Evolutionary conservation across 371 early-diverging fungal genomes (phyloP).

Genomic region (Actinomortierella wolfii): DNA sequence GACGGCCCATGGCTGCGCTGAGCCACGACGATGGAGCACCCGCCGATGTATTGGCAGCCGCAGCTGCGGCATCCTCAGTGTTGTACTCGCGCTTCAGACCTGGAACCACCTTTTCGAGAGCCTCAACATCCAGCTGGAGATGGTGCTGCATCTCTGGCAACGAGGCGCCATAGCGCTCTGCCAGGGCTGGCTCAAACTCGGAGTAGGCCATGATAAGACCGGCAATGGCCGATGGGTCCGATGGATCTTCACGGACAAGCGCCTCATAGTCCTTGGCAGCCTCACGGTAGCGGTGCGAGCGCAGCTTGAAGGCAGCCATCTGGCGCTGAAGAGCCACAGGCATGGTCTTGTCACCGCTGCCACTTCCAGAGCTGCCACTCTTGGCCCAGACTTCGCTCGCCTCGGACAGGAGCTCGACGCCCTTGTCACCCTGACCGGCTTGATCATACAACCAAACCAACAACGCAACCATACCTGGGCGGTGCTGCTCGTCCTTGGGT

Average conservation of each 20-base stretch:
- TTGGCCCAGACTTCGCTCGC: slow-evolving; percentile 62
- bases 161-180: slow-evolving; percentile 70
- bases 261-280: slow-evolving; percentile 74
- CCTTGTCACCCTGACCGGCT: slow-evolving; percentile 62
- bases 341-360: slow-evolving; percentile 10
- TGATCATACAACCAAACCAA: slow-evolving; percentile 76
- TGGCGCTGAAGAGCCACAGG: slow-evolving; percentile 63
- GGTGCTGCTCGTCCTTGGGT: slow-evolving; percentile 49
- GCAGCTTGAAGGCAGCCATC: slow-evolving; percentile 73
- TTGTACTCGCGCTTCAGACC: slow-evolving; percentile 68
- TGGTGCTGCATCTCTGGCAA: slow-evolving; percentile 53
- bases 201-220: slow-evolving; percentile 73
- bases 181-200: slow-evolving; percentile 66
- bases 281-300: slow-evolving; percentile 59
- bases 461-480: slow-evolving; percentile 70
- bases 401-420: slow-evolving; percentile 60
- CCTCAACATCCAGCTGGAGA: slow-evolving; percentile 53
- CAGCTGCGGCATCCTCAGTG: slow-evolving; percentile 47
- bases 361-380: slow-evolving; percentile 9
- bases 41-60: slow-evolving; percentile 5
- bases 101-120: slow-evolving; percentile 61
- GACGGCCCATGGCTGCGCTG: slow-evolving; percentile 1
- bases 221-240: slow-evolving; percentile 68
- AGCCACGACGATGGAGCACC: neutral
- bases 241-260: slow-evolving; percentile 71